Conservation (phyloP, 2,329 filamentous ascomycete species). For the Colletotrichum zoysiae region DNA sequence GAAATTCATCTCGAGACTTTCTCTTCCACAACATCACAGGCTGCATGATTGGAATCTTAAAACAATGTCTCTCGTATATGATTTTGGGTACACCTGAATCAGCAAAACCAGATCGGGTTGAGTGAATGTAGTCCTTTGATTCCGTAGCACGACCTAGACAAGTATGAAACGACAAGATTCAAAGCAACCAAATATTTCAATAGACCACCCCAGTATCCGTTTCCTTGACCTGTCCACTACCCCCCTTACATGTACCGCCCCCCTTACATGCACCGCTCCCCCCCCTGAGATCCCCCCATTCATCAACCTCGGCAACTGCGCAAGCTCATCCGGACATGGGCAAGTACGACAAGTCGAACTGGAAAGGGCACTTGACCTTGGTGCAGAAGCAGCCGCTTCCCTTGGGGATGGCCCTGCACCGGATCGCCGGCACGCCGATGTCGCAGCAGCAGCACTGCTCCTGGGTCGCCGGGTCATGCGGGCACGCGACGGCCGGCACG, state of each 20-base stretch:
- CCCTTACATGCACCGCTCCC: too few relatives aligned
- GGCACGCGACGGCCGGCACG: conserved; percentile 39
- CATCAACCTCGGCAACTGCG: not conserved
- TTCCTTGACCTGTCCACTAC: not conserved
- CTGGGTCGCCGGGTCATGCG: conserved; percentile 43
- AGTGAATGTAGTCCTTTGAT: not conserved
- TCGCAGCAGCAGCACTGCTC: conserved; percentile 44
- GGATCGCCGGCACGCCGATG: conserved; percentile 8
- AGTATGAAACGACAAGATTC: not conserved
- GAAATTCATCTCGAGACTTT: not conserved
- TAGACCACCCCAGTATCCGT: too few relatives aligned
- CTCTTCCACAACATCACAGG: not conserved
- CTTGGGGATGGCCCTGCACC: conserved; percentile 26
- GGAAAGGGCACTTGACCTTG: conserved; percentile 39
- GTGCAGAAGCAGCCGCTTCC: conserved; percentile 35
- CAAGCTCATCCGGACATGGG: not conserved
- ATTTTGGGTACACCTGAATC: too few relatives aligned
- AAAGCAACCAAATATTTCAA: too few relatives aligned
- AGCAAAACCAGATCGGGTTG: not conserved
- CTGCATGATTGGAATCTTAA: not conserved
- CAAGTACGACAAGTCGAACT: conserved; percentile 8
- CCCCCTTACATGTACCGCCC: not conserved
- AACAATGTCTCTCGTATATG: too few relatives aligned
- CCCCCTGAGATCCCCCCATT: not conserved
- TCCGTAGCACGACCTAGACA: too few relatives aligned